Evolutionary conservation across 805 yeast genomes (phyloP).

Genomic region (Schizosaccharomyces cryophilus): DNA sequence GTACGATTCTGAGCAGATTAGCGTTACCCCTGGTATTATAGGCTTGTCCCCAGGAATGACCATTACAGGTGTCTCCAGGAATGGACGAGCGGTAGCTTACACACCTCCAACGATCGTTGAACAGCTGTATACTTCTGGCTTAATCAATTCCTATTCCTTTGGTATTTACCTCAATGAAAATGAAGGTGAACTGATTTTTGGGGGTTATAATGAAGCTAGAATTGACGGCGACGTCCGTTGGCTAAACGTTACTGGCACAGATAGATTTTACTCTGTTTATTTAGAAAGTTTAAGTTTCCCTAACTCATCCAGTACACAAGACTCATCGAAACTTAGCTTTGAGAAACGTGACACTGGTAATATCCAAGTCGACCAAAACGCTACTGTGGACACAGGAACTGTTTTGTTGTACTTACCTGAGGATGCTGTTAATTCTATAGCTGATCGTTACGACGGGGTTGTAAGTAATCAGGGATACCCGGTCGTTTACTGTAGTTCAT

Average conservation of each 20-base stretch:
- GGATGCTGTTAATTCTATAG: not conserved
- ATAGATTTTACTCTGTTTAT: not conserved
- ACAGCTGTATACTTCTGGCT: not conserved
- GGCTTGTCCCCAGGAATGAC: not conserved
- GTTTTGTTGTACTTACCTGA: not conserved
- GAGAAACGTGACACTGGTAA: not conserved
- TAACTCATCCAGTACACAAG: not conserved
- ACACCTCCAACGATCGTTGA: not conserved
- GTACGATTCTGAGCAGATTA: not conserved
- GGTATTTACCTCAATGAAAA: not conserved
- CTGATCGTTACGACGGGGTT: not conserved
- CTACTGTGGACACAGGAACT: not conserved
- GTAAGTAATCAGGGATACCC: not conserved
- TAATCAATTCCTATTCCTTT: not conserved
- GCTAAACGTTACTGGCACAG: not conserved
- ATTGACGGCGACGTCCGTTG: not conserved
- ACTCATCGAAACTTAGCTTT: not conserved
- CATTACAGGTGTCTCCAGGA: not conserved
- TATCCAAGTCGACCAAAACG: not conserved
- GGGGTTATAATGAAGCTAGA: not conserved
- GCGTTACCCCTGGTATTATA: not conserved
- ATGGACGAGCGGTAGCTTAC: not conserved
- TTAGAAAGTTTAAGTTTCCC: not conserved
- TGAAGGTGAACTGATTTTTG: not conserved
- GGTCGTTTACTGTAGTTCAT: not conserved